A percentile compares a stretch with the other conserved stretches of the same genome.
Evolutionary conservation across 148 eudicot species (phyloP).

Genomic region (Heliosperma pusillum): DNA sequence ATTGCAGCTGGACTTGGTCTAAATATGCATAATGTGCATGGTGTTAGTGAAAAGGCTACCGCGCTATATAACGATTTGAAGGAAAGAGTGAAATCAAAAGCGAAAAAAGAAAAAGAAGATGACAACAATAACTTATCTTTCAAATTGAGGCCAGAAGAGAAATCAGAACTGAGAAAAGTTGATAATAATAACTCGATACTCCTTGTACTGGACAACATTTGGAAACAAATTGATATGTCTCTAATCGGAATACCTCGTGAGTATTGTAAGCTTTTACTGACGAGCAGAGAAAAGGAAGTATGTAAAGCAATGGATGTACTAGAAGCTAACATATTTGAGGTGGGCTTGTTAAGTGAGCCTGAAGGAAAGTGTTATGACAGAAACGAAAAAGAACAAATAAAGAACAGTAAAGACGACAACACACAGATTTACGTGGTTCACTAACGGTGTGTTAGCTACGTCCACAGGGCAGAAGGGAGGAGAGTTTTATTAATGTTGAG

Average conservation of each 20-base stretch:
- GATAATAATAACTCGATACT: neutral
- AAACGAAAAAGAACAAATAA: no score
- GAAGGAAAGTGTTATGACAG: no score
- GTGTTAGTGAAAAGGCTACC: neutral
- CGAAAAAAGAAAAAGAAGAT: no score
- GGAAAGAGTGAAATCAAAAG: no score
- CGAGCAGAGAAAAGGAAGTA: neutral
- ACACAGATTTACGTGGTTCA: no score
- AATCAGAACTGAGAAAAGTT: neutral
- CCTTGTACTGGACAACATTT: neutral
- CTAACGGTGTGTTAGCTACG: no score
- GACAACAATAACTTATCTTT: no score
- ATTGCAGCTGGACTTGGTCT: neutral
- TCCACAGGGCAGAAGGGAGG: no score
- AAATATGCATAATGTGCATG: neutral
- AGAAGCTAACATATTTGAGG: neutral
- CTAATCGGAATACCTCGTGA: neutral
- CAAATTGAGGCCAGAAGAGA: neutral
- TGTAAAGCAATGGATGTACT: neutral
- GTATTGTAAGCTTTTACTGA: conserved; percentile 2
- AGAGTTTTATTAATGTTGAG: no score
- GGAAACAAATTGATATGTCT: neutral
- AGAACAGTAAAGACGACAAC: no score
- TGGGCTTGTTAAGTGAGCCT: neutral
- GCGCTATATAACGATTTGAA: neutral